phyloP scores from a whole-genome alignment of 176 grass and related monocot genomes.

The Hordeum marinum region DNA sequence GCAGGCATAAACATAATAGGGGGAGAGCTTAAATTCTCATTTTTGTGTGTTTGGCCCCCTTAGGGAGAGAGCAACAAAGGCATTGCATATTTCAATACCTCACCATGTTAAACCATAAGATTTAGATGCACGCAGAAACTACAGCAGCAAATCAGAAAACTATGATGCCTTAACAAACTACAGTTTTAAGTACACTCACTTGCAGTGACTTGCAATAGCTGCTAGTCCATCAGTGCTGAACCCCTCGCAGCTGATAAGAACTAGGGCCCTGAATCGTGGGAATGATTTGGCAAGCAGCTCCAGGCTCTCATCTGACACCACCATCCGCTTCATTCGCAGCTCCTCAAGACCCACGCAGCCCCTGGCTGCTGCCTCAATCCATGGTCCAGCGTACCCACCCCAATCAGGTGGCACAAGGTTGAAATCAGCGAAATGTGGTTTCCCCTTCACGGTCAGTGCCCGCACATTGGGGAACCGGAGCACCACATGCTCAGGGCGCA shows the following conservation, averaged over 20 bases:
- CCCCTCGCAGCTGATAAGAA: constrained; percentile 72
- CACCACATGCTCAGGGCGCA: constrained; percentile 36
- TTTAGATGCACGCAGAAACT: background rate
- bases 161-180: background rate
- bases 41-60: no score
- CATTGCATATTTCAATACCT: background rate
- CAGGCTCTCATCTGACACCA: constrained; percentile 62
- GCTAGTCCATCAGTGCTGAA: constrained; percentile 80
- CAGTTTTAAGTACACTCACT: constrained; percentile 28
- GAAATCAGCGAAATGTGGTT: constrained; percentile 82
- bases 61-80: background rate
- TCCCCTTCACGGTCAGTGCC: constrained; percentile 64
- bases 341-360: constrained; percentile 54
- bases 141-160: background rate
- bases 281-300: constrained; percentile 63
- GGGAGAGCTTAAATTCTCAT: no score
- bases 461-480: constrained; percentile 45
- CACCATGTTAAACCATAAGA: background rate
- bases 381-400: constrained; percentile 53
- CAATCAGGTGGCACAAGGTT: constrained; percentile 71
- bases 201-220: constrained; percentile 67
- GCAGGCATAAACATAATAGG: no score
- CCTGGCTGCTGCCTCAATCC: constrained; percentile 51
- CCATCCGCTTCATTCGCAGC: constrained; percentile 82
- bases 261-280: constrained; percentile 50